Percentiles rank a stretch among this genome's conserved stretches.
These are phyloP conservation scores for Actinomucor elegans DNA, from an alignment of 371 early-diverging fungal species.

Conservation along the genomic window DNA sequence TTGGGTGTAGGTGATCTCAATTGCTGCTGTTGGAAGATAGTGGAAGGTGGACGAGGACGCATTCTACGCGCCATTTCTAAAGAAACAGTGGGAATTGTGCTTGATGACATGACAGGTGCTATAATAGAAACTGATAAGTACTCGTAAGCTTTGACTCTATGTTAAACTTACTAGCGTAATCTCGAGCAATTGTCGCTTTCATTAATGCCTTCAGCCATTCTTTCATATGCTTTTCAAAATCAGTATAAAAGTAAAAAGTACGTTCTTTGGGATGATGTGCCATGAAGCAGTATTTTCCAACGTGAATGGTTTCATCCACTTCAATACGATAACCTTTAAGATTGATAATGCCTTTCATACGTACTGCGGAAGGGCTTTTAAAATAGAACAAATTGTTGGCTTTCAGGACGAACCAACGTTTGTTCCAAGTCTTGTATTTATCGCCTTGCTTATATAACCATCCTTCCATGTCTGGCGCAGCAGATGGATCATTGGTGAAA, in stretches of 20 bases:
- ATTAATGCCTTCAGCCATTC: conserved; percentile 69
- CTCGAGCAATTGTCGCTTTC: conserved; percentile 71
- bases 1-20: conserved; percentile 3
- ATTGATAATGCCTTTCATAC: conserved; percentile 61
- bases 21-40: conserved; percentile 25
- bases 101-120: conserved; percentile 71
- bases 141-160: neutral
- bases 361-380: conserved; percentile 54
- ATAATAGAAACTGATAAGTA: neutral
- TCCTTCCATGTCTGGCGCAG: conserved; percentile 57
- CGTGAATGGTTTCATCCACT: conserved; percentile 58
- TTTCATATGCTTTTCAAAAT: conserved; percentile 52
- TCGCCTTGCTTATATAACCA: conserved; percentile 70
- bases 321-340: conserved; percentile 56
- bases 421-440: conserved; percentile 67
- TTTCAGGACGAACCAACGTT: conserved; percentile 69
- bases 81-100: conserved; percentile 63
- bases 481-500: neutral
- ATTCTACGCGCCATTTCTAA: conserved; percentile 61
- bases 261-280: conserved; percentile 63
- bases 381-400: conserved; percentile 61
- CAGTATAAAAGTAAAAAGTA: conserved; percentile 66
- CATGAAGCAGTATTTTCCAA: conserved; percentile 73
- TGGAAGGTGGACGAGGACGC: conserved; percentile 66
- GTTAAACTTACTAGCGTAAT: conserved; percentile 40